Conservation (phyloP, 805 yeast species). For the Candida khao-thaluensis region DNA sequence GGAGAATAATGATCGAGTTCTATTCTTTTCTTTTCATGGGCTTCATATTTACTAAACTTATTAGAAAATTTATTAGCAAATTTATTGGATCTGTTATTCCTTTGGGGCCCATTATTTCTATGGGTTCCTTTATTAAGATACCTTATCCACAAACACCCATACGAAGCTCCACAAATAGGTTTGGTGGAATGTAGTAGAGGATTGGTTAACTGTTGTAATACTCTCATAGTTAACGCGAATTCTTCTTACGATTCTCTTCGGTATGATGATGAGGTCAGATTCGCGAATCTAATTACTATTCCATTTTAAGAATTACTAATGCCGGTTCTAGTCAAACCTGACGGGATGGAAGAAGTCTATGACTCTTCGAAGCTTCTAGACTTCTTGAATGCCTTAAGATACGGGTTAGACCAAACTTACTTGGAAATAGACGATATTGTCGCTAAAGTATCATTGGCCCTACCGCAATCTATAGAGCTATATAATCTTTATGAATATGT, state of each 20-base stretch:
- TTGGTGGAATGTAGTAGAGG: too few species aligned
- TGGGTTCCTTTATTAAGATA: not conserved
- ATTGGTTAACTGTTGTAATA: too few species aligned
- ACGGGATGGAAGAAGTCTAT: constrained; percentile 12
- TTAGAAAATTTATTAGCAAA: constrained; percentile 2
- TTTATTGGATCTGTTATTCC: not conserved
- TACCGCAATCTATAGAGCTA: constrained; percentile 19
- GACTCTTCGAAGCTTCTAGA: constrained; percentile 12
- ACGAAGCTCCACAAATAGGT: too few species aligned
- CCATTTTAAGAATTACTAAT: constrained; percentile 1
- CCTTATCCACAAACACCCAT: not conserved
- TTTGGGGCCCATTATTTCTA: not conserved
- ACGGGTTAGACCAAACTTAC: constrained; percentile 16
- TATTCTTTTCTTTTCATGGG: constrained; percentile 17
- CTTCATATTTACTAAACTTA: constrained; percentile 1
- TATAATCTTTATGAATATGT: constrained; percentile 27
- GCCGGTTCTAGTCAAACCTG: constrained; percentile 9
- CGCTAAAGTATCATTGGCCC: constrained; percentile 16
- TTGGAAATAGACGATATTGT: constrained; percentile 19
- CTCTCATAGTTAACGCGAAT: too few species aligned
- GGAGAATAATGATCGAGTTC: constrained; percentile 26
- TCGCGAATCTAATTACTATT: constrained; percentile 3
- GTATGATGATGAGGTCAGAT: too few species aligned
- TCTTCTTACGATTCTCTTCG: too few species aligned
- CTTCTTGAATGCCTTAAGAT: constrained; percentile 13